Evolutionary conservation across 169 alveolate species (phyloP).

Genomic region (Perkinsus chesapeaki): DNA sequence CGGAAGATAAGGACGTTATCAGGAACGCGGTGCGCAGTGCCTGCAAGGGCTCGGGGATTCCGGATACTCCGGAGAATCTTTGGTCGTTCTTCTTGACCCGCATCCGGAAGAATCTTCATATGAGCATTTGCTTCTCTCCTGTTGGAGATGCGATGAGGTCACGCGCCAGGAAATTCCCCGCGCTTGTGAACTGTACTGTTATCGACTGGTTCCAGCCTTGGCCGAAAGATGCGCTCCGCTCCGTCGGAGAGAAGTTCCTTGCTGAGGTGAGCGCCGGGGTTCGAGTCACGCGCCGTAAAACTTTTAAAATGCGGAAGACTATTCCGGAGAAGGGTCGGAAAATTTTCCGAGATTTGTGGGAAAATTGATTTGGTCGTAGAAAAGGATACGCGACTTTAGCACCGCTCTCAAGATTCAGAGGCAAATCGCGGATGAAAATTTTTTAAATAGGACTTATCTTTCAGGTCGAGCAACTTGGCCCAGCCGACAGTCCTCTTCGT

Average conservation of each 20-base stretch:
- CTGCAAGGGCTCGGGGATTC: conserved; percentile 76
- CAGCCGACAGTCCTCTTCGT: conserved; percentile 58
- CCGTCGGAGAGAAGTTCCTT: conserved; percentile 78
- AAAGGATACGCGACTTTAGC: no score
- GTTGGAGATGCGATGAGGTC: conserved; percentile 82
- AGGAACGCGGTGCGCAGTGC: conserved; percentile 70
- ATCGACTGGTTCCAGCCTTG: conserved; percentile 93
- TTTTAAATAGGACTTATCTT: no score
- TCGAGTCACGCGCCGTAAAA: background rate
- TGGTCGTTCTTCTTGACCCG: conserved; percentile 85
- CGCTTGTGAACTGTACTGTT: conserved; percentile 82
- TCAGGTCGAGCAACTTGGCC: conserved; percentile 61
- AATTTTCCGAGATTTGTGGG: conserved; percentile 25
- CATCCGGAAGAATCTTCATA: conserved; percentile 85
- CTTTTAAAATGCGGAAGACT: background rate
- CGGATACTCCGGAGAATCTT: conserved; percentile 77
- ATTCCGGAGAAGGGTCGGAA: conserved; percentile 29
- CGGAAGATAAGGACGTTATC: conserved; percentile 85
- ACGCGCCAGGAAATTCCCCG: conserved; percentile 88
- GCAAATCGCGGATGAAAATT: no score
- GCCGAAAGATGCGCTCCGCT: conserved; percentile 86
- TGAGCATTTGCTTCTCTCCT: conserved; percentile 90
- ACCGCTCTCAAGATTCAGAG: no score
- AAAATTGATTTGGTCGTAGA: background rate
- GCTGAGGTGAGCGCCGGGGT: conserved; percentile 9